Base-by-base conservation (phyloP, 2,329 filamentous ascomycete species). In the Aschersonia sp. region DNA sequence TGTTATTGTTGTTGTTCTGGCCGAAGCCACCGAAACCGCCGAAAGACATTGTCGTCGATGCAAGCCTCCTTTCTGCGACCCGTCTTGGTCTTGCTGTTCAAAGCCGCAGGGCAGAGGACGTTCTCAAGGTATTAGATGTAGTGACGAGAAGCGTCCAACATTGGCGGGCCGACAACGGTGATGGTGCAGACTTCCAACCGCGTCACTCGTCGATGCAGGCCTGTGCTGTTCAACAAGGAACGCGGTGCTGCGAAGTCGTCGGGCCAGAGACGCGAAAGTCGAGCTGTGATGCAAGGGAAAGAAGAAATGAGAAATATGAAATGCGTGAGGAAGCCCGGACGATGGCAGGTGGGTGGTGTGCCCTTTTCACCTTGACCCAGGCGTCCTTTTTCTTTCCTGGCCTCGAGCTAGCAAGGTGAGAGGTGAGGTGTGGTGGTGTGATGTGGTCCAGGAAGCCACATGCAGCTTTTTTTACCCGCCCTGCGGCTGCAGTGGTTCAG, bases 21-120 rank as follows among this genome's bases (percentile, higher is more conserved):
- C 77, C 77, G 65, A 82, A 82, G 69, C 75, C 74, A 49, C 71
- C 70, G 50, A 66, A 66, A 58, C 73, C 72, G 52, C 71, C 70
- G 56, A 77, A 76, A 58, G 75, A 75, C 76, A 80, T 80, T 20
- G 20, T 20, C 20, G 20, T 20, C 20, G 20, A 20, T 20, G 59
- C 53, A 69, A 59, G 48, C 51, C 47, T 44, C 9, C 35, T 54
- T 47, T 50, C 43, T 45, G 51, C 46, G 45, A 12, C 20, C 32
- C 29, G 31, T 31, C 31, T 20, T 20, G 20, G 45, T 20, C 41
- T 40, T 32, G 45, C 44, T 31, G 43, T 42, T 30, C 35, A 31
- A 10, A 31, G 47, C 29, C 38, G 47, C 40, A 42, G 9, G n/a
- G 32, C 46, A 40, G 10, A 10, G 12, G 43, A 29, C 28, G 3